phyloP scores from a whole-genome alignment of 176 grass and related monocot genomes.

The Paspalum vaginatum region DNA sequence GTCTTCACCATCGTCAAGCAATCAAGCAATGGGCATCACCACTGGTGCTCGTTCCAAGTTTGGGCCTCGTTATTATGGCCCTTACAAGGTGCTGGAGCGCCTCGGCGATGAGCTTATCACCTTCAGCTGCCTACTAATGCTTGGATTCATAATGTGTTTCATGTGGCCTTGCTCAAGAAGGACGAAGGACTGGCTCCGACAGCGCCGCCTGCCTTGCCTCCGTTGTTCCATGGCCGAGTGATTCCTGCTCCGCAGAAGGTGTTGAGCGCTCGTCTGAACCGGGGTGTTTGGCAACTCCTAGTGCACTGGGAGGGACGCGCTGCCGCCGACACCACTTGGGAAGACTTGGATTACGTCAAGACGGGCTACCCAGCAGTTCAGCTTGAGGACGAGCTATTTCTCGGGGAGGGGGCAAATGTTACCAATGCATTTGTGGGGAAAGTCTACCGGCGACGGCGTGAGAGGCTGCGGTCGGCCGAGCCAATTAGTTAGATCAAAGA shows the following conservation, averaged over 20 bases:
- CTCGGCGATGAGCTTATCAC: neutral
- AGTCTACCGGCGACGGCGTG: too few relatives aligned
- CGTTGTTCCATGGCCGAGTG: neutral
- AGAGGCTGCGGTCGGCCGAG: too few relatives aligned
- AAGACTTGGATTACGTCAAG: neutral
- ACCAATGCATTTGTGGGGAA: too few relatives aligned
- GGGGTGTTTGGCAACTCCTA: neutral
- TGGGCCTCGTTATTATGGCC: too few relatives aligned
- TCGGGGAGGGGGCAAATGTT: neutral
- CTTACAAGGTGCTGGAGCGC: neutral
- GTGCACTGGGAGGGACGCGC: neutral
- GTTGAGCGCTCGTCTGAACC: neutral
- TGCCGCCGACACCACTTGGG: neutral
- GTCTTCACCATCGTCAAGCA: neutral
- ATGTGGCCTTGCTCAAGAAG: neutral
- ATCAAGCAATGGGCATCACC: neutral
- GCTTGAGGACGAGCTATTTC: neutral
- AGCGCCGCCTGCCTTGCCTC: neutral
- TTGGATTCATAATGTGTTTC: neutral
- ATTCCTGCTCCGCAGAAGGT: neutral
- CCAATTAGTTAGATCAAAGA: too few relatives aligned
- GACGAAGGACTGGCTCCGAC: rapidly evolving
- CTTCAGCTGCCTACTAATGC: neutral
- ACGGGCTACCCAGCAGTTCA: neutral
- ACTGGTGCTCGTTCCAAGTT: too few relatives aligned